Evolutionary conservation across 345 rosid genomes (phyloP).

Genomic region (Hibiscus tridactylites): DNA sequence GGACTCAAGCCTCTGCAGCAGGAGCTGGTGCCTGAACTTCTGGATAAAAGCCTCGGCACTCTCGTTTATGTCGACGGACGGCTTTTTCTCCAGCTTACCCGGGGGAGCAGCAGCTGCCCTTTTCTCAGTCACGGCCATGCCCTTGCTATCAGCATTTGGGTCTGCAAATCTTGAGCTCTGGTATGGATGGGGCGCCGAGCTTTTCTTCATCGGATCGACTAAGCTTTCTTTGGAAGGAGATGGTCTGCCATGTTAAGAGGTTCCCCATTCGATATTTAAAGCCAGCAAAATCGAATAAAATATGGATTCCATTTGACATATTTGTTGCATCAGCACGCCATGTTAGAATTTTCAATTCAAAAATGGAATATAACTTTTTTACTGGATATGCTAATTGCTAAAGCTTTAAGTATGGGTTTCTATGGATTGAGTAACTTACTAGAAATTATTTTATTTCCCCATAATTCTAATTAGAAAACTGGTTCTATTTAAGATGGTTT

Average conservation of each 20-base stretch:
- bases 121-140: not conserved
- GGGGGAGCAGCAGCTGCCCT: not conserved
- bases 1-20: conserved; percentile 71
- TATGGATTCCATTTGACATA: not conserved
- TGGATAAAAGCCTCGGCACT: conserved; percentile 76
- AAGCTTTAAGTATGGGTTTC: too few species aligned
- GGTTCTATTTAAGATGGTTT: too few species aligned
- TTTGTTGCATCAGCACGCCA: not conserved
- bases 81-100: conserved; percentile 26
- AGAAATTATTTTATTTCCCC: too few species aligned
- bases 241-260: not conserved
- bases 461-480: too few species aligned
- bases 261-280: not conserved
- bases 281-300: not conserved
- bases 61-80: conserved; percentile 54
- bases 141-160: not conserved
- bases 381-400: too few species aligned
- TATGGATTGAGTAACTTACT: too few species aligned
- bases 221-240: not conserved
- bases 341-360: not conserved
- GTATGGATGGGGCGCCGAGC: not conserved
- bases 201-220: not conserved
- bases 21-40: conserved; percentile 56
- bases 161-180: not conserved
- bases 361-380: not conserved